phyloP scores from a whole-genome alignment of 768 basidiomycete species.

The Paxillus involutus region DNA sequence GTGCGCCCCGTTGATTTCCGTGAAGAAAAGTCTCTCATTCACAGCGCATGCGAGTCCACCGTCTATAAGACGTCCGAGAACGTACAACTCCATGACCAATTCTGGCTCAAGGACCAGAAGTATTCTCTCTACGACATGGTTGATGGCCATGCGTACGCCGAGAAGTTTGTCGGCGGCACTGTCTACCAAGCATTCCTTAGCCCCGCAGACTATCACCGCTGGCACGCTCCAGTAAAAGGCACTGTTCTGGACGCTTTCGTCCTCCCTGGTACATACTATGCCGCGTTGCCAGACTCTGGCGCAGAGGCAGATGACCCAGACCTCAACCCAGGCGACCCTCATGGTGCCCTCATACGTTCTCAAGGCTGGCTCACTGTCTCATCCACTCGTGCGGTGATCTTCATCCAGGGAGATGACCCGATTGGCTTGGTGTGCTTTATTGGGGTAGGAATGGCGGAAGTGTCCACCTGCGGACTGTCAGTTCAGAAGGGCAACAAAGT shows the following conservation, averaged over 20 bases:
- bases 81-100: slow-evolving; percentile 41
- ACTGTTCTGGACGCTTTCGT: slow-evolving; percentile 37
- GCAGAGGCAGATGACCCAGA: background rate
- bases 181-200: slow-evolving; percentile 56
- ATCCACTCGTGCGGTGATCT: slow-evolving; percentile 40
- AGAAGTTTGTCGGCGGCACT: slow-evolving; percentile 47
- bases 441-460: slow-evolving; percentile 44
- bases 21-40: slow-evolving; percentile 32
- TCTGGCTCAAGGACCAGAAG: slow-evolving; percentile 58
- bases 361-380: slow-evolving; percentile 34
- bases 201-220: slow-evolving; percentile 54
- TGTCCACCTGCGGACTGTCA: slow-evolving; percentile 37
- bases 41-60: slow-evolving; percentile 51
- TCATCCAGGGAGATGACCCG: slow-evolving; percentile 40
- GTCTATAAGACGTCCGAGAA: slow-evolving; percentile 35
- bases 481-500: background rate
- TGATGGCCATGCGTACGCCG: slow-evolving; percentile 34
- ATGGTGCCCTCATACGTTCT: background rate
- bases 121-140: slow-evolving; percentile 58
- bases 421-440: slow-evolving; percentile 42
- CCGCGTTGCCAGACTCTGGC: background rate
- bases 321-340: background rate
- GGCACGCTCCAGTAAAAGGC: slow-evolving; percentile 54
- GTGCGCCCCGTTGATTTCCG: slow-evolving; percentile 36
- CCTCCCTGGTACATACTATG: slow-evolving; percentile 16